Base-by-base conservation (phyloP, 257 asterid genomes). In the Asclepias syriaca region DNA sequence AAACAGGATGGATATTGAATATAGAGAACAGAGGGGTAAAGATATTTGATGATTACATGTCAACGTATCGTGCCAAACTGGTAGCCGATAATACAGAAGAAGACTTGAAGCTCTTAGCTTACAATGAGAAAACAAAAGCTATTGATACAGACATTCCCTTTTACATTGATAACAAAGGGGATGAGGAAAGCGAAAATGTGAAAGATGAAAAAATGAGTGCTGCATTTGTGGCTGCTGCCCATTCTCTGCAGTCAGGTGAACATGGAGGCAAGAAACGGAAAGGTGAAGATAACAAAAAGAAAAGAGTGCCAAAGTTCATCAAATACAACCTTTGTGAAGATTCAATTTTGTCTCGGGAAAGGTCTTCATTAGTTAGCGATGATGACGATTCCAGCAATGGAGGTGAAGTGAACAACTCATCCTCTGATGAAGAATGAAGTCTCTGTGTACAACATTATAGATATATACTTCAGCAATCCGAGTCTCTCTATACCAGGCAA, bases 1-100 rank as follows among this genome's bases (percentile, higher is more conserved):
- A 21, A 72, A n/a, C 85, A 90, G 97, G 83, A 74, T 90, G 92
- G 93, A 76, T 88, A 60, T 82, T 88, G 63, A 65, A 83, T 71
- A 69, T 87, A 68, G 97, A 85, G 83, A 85, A 85, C 64, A 69
- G 76, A 68, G 96, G 96, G 74, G 54, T 84, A 61, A 84, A 81
- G 72, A 81, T 90, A 77, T 85, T 90, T 75, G 93, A 85, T 32
- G 83, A 82, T 60, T 85, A 80, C 66, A 73, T 83, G 82, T 79
- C 81, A 18, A 75, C 78, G 55, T 73, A 69, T 57, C 87, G 85
- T 27, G 80, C 73, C 68, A 83, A 81, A 75, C 71, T 80, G 65
- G 63, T 81, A 46, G 81, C 81, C 12, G 78, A 80, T 69, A 73
- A 68, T 68, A 65, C 74, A 34, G 77, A 74, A 56, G 92, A 88